A percentile compares a stretch with the other conserved stretches of the same genome.
Evolutionary conservation across 306 rosid species (phyloP).

Genomic region (Vigna reflexopilosa): DNA sequence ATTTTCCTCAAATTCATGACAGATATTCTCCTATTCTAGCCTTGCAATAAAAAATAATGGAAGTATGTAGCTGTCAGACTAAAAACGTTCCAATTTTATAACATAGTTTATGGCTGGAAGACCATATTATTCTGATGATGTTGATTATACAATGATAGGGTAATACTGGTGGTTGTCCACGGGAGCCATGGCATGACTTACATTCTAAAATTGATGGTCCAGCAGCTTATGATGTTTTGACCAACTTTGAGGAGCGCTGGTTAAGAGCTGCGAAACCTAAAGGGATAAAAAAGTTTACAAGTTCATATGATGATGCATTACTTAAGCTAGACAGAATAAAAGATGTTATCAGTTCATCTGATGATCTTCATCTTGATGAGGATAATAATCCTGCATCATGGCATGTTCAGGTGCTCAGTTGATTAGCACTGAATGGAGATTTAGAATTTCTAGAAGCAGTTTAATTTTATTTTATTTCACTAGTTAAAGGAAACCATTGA

Average conservation of each 20-base stretch:
- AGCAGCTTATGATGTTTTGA: constrained; percentile 92
- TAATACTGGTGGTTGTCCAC: constrained; percentile 76
- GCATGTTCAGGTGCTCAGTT: constrained; percentile 86
- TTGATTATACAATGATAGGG: constrained; percentile 64
- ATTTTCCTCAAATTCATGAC: background rate
- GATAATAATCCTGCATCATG: constrained; percentile 85
- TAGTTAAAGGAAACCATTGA: constrained; percentile 29
- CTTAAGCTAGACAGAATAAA: constrained; percentile 81
- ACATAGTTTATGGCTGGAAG: constrained; percentile 2
- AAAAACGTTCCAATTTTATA: background rate
- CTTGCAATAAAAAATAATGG: constrained; percentile 4
- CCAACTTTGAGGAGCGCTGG: constrained; percentile 98
- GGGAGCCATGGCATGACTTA: constrained; percentile 99
- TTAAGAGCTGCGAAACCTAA: constrained; percentile 83
- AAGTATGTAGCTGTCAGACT: constrained; percentile 10
- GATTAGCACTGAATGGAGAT: constrained; percentile 17
- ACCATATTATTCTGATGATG: constrained; percentile 31
- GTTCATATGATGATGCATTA: constrained; percentile 72
- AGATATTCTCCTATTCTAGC: background rate
- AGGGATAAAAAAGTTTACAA: constrained; percentile 77
- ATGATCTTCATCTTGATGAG: constrained; percentile 41
- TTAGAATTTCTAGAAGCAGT: constrained; percentile 29
- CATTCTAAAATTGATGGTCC: constrained; percentile 96
- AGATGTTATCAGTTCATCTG: constrained; percentile 62
- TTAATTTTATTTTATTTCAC: constrained; percentile 6